phyloP scores from a whole-genome alignment of 176 grass and related monocot genomes.

The Oryza nivara region DNA sequence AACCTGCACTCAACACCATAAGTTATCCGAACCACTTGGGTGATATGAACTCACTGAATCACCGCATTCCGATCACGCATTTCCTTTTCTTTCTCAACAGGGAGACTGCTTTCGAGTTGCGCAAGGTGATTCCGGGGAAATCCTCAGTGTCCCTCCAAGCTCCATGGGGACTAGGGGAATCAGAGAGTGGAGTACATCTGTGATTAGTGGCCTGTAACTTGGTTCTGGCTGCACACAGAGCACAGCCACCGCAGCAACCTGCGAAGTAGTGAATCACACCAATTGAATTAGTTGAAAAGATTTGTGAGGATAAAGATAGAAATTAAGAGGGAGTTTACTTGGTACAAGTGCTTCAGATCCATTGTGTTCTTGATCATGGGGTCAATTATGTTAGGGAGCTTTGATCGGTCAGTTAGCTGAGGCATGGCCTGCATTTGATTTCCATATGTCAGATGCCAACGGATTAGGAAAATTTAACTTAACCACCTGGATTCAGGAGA shows the following conservation, averaged over 20 bases:
- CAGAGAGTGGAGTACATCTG: slow-evolving; percentile 91
- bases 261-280: neutral
- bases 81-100: slow-evolving; percentile 31
- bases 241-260: slow-evolving; percentile 95
- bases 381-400: slow-evolving; percentile 91
- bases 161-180: slow-evolving; percentile 84
- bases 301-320: neutral
- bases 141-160: slow-evolving; percentile 82
- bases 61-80: neutral
- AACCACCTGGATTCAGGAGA: neutral
- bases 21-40: slow-evolving; percentile 39
- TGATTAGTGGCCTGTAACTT: slow-evolving; percentile 93
- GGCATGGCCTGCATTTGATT: slow-evolving; percentile 84
- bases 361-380: slow-evolving; percentile 87
- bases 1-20: slow-evolving; percentile 11
- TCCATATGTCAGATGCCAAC: slow-evolving; percentile 39
- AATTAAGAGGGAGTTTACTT: slow-evolving; percentile 51
- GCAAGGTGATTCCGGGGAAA: slow-evolving; percentile 37
- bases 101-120: slow-evolving; percentile 22
- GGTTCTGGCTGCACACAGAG: slow-evolving; percentile 93
- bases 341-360: slow-evolving; percentile 95
- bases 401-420: slow-evolving; percentile 95
- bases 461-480: neutral
- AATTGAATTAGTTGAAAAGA: slow-evolving; percentile 20
- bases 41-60: slow-evolving; percentile 7